Conservation (phyloP, 306 rosid species). For the Datisca glomerata region DNA sequence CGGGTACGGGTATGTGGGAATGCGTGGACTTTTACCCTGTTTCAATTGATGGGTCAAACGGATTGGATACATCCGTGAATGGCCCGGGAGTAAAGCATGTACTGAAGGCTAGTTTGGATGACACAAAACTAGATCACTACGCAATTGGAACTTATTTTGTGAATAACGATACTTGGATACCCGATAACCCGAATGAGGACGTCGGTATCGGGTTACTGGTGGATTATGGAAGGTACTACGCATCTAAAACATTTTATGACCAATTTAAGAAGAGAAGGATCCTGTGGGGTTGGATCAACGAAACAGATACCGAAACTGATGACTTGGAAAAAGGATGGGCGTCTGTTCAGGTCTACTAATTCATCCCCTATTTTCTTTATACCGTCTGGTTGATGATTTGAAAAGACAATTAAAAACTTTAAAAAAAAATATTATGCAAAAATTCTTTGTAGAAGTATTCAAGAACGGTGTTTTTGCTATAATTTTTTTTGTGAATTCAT, state of each 20-base stretch:
- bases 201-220: constrained; percentile 66
- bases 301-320: constrained; percentile 48
- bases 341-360: constrained; percentile 49
- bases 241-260: constrained; percentile 76
- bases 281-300: constrained; percentile 71
- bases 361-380: neutral
- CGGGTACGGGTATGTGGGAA: constrained; percentile 96
- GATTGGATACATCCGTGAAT: constrained; percentile 49
- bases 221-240: constrained; percentile 81
- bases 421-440: too few species aligned
- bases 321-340: constrained; percentile 77
- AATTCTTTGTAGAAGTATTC: too few species aligned
- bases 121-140: constrained; percentile 42
- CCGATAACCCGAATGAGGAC: constrained; percentile 66
- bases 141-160: constrained; percentile 53
- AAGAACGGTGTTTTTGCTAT: too few species aligned
- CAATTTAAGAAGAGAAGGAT: constrained; percentile 48
- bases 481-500: too few species aligned
- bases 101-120: constrained; percentile 68
- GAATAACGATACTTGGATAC: constrained; percentile 70
- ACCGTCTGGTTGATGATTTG: too few species aligned
- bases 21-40: constrained; percentile 81
- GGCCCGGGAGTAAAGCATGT: constrained; percentile 52
- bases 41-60: constrained; percentile 31
- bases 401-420: too few species aligned